Base-by-base conservation (phyloP, 179 eudicot species). In the Amaranthus tricolor region DNA sequence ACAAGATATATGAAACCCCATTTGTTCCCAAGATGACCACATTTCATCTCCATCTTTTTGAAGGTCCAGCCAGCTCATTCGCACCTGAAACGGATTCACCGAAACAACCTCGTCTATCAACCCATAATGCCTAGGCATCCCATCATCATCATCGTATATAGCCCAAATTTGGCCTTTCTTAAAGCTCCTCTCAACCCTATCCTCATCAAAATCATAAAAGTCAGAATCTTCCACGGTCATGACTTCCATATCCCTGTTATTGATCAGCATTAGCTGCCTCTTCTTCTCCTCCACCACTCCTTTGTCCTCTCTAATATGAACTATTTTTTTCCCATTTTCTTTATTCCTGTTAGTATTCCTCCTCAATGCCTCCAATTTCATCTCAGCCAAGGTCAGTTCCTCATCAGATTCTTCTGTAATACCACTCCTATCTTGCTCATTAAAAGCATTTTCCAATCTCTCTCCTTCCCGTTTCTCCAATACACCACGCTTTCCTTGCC, bases 111-210 rank as follows among this genome's bases (percentile, higher is more conserved):
- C 88, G 17, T 89, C 89, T 40, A 95, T 88, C 86, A 95, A 81
- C 9, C 88, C 97, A 77, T 95, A 93, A 66, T 83, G 93, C 76
- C 99, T 84, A 12, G 99, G 99, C 97, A 95, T 95, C 53, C 97
- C 96, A 81, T 93, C 99, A 59, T 83, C 89, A 53, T 91, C 96
- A 21, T 91, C 99, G 78, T 93, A 95, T 31, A 88, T 68, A 17
- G 99, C 93, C 99, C 99, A 95, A 12, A 93, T 85, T 80, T 95
- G 97, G 54, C 96, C 93, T 78, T 86, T 85, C 84, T 86, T 87
- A 60, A 95, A 93, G 80, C 90, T 87, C 83, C 82, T 86, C 77
- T 84, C 99, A 17, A 79, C 82, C 78, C 96, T 88, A 65, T 90
- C 98, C 79, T 61, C 82, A 63, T 91, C 97, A 65, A 95, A 95